Conservation (phyloP, 148 eudicot species). For the Dysphania ambrosioides region DNA sequence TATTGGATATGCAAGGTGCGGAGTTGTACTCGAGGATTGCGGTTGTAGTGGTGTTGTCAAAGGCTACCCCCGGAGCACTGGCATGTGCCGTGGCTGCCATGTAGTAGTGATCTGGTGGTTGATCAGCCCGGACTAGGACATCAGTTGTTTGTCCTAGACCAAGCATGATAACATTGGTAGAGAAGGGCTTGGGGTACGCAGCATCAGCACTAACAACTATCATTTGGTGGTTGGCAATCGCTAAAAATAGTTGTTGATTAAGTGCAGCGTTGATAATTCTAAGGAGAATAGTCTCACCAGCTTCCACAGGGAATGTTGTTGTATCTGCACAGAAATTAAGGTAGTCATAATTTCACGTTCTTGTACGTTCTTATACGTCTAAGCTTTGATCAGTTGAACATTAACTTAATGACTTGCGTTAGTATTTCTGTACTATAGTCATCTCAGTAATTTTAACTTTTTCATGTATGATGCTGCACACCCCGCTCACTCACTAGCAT, state of each 20-base stretch:
- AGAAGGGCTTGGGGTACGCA: slow-evolving; percentile 59
- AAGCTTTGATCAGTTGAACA: background rate
- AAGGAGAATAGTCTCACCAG: slow-evolving; percentile 68
- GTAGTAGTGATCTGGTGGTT: slow-evolving; percentile 61
- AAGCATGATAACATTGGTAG: slow-evolving; percentile 60
- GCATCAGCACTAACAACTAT: slow-evolving; percentile 78
- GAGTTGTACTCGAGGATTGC: slow-evolving; percentile 72
- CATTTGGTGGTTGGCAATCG: slow-evolving; percentile 71
- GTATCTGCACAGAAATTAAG: slow-evolving; percentile 44
- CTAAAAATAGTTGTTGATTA: slow-evolving; percentile 83
- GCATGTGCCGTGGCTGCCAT: slow-evolving; percentile 83
- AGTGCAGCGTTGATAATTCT: slow-evolving; percentile 92
- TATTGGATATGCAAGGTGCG: slow-evolving; percentile 20
- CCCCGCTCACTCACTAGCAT: too few relatives aligned
- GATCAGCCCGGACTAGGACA: slow-evolving; percentile 67
- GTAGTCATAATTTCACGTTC: background rate
- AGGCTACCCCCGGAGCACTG: slow-evolving; percentile 50
- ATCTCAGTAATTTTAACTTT: too few relatives aligned
- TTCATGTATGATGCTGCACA: too few relatives aligned
- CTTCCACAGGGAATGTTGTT: slow-evolving; percentile 33
- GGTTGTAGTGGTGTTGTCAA: slow-evolving; percentile 88
- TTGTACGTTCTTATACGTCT: background rate
- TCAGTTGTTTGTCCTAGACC: slow-evolving; percentile 92
- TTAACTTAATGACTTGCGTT: background rate
- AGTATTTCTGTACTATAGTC: too few relatives aligned